phyloP scores from a whole-genome alignment of 306 rosid genomes.

The Cicer yamashitae region DNA sequence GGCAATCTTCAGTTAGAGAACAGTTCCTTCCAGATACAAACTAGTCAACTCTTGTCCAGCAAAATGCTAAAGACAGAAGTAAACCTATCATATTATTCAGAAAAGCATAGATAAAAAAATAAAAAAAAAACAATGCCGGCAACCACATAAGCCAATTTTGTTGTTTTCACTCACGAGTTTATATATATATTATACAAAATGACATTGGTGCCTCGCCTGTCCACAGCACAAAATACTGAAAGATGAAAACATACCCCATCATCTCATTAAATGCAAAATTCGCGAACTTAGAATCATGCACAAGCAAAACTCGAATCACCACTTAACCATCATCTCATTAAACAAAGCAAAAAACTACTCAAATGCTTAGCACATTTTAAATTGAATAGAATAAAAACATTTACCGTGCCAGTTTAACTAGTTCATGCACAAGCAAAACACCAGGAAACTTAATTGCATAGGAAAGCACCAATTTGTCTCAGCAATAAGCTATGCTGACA shows the following conservation, averaged over 20 bases:
- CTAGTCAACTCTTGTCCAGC: slow-evolving; percentile 47
- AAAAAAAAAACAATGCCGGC: slow-evolving; percentile 8
- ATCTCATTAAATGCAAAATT: slow-evolving; percentile 55
- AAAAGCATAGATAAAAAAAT: slow-evolving; percentile 10
- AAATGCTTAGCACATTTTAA: slow-evolving; percentile 36
- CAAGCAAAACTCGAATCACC: slow-evolving; percentile 19
- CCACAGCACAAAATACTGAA: slow-evolving; percentile 57
- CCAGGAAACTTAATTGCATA: slow-evolving; percentile 38
- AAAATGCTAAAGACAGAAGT: slow-evolving; percentile 43
- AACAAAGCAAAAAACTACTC: slow-evolving; percentile 30
- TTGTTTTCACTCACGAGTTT: slow-evolving; percentile 46
- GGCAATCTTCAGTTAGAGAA: slow-evolving; percentile 43
- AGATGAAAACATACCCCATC: slow-evolving; percentile 60
- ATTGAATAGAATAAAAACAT: slow-evolving; percentile 31
- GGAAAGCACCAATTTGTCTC: slow-evolving; percentile 46
- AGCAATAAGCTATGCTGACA: slow-evolving; percentile 48
- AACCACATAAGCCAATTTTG: slow-evolving; percentile 42
- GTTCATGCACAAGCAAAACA: slow-evolving; percentile 30
- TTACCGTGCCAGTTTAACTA: slow-evolving; percentile 36
- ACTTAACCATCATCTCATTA: slow-evolving; percentile 32
- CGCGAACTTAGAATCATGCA: slow-evolving; percentile 41
- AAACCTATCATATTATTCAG: slow-evolving; percentile 35
- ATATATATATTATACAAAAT: slow-evolving; percentile 43
- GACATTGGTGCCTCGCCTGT: slow-evolving; percentile 61
- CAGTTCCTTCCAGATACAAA: slow-evolving; percentile 42